phyloP scores from a whole-genome alignment of 495 filamentous ascomycete genomes.

The Penicillium paxilli region DNA sequence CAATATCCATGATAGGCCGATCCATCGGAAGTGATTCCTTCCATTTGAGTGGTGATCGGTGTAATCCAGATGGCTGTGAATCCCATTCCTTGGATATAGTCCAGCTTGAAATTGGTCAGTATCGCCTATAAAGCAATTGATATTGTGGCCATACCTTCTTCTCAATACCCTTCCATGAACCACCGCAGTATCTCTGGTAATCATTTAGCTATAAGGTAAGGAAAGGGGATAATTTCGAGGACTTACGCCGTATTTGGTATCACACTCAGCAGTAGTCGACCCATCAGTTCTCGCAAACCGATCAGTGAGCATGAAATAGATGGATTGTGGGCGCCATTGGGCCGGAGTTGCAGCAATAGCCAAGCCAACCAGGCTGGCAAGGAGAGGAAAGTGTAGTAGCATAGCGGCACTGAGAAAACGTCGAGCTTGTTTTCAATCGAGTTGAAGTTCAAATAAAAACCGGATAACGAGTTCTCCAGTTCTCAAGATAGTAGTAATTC shows the following conservation, averaged over 20 bases:
- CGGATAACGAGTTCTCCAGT: neutral
- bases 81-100: conserved; percentile 70
- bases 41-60: conserved; percentile 65
- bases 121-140: neutral
- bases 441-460: neutral
- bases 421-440: too few species aligned
- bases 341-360: conserved; percentile 42
- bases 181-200: conserved; percentile 65
- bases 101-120: conserved; percentile 29
- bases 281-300: conserved; percentile 69
- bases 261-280: conserved; percentile 56
- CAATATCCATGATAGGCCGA: conserved; percentile 74
- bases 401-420: too few species aligned
- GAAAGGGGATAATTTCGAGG: neutral
- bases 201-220: neutral
- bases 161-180: conserved; percentile 71
- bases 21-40: conserved; percentile 50
- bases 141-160: conserved; percentile 47
- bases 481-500: too few species aligned
- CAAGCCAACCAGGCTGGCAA: conserved; percentile 22
- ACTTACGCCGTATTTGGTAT: conserved; percentile 41
- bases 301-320: conserved; percentile 77
- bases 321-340: conserved; percentile 63
- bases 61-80: conserved; percentile 86
- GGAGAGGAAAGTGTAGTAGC: conserved; percentile 11